Base-by-base conservation (phyloP, 139 green algal species). In the Asterochloris sp. region DNA sequence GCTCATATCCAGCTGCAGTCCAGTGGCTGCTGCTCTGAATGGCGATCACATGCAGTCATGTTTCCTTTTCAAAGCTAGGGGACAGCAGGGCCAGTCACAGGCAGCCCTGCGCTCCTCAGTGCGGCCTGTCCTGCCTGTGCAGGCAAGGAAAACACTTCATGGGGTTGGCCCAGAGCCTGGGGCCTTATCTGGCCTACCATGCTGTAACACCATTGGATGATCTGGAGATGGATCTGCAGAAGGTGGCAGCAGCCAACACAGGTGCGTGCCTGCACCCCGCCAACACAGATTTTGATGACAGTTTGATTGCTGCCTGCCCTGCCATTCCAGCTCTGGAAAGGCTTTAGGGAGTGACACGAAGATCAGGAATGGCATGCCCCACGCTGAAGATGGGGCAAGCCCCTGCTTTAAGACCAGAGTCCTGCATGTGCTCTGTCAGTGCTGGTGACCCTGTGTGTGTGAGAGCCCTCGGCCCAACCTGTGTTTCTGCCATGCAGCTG, bases 151-250 rank as follows among this genome's bases (percentile, higher is more conserved):
- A 54, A 29, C 60, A 61, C 11, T 69, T 80, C 24, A 24, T 69
- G n/a, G 76, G 38, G 13, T 54, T 80, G 23, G 76, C 76, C 12
- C 76, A 80, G 21, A 80, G 76, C 60, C 23, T 80, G 54, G 68
- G 76, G 60, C 76, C 76, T 10, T 80, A 69, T 38, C 24, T 80
- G 54, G 76, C 76, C 21, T 80, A 80, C 60, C 68, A 80, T n/a
- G 60, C 76, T 80, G 76, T 54, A 54, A 54, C 38, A 54, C 38
- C 38, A 54, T 54, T 54, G 38, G 38, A 54, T 54, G 38, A 54
- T 54, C 38, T 54, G 38, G 38, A 54, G 12, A 14, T 60, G 23
- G 71, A 21, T 28, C 19, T 60, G 62, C 24, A 21, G 9, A 24
- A 16, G 17, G 0, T 78, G 28, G 19, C 28, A 78, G 28, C 26